phyloP scores from a whole-genome alignment of 2,329 filamentous ascomycete species.

The Colletotrichum sp. region DNA sequence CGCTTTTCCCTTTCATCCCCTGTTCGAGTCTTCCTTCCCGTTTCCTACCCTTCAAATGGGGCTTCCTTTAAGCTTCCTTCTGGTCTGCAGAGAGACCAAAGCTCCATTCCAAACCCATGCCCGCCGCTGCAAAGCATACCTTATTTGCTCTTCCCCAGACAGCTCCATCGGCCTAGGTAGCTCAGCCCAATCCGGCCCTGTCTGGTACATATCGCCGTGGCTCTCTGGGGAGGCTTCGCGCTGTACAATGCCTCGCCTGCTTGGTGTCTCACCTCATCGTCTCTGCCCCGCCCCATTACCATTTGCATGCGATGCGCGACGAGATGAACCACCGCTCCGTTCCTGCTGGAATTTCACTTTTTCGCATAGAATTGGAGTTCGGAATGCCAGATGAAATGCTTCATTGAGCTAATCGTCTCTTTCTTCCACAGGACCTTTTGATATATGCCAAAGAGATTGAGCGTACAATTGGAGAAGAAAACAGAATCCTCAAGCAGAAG shows the following conservation, averaged over 20 bases:
- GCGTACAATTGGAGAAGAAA: slow-evolving; percentile 47
- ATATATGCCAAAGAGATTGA: slow-evolving; percentile 51
- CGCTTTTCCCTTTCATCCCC: neutral
- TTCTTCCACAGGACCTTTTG: slow-evolving; percentile 48
- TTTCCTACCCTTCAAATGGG: neutral
- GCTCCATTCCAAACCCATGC: neutral
- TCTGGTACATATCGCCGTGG: neutral
- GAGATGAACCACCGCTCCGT: neutral
- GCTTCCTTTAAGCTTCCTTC: neutral
- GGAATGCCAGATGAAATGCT: neutral
- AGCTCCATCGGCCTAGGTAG: neutral
- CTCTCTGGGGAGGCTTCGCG: neutral
- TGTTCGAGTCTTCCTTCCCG: neutral
- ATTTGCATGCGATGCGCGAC: neutral
- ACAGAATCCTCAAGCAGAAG: slow-evolving; percentile 41
- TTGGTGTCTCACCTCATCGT: neutral
- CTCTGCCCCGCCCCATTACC: neutral
- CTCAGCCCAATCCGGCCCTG: neutral
- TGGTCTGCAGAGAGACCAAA: slow-evolving; percentile 1
- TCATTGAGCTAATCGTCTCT: neutral
- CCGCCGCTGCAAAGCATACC: neutral
- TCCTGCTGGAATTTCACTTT: neutral
- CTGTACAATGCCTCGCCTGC: neutral
- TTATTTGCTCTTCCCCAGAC: neutral
- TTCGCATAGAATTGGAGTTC: neutral